phyloP scores from a whole-genome alignment of 805 yeast species.

The Wickerhamomyces subpelliculosus region DNA sequence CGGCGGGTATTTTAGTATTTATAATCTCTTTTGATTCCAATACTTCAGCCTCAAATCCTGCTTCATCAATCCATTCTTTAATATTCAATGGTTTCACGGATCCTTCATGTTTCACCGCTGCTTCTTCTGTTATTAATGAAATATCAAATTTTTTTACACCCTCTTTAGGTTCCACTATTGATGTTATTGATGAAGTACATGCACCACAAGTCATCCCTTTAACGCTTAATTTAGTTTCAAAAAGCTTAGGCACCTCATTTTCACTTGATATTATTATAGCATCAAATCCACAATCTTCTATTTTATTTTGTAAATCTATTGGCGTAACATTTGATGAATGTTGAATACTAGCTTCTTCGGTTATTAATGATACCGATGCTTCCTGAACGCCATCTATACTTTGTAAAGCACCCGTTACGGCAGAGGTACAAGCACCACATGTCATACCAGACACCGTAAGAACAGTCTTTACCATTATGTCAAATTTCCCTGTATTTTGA shows the following conservation, averaged over 20 bases:
- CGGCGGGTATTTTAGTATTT: too few species aligned
- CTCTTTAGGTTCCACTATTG: conserved; percentile 38
- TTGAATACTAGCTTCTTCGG: conserved; percentile 60
- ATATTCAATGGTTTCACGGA: not conserved
- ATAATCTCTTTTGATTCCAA: not conserved
- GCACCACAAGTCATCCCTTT: conserved; percentile 25
- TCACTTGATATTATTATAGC: conserved; percentile 23
- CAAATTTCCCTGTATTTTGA: too few species aligned
- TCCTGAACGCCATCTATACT: conserved; percentile 40
- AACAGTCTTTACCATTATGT: conserved; percentile 7
- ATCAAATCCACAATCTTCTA: conserved; percentile 76
- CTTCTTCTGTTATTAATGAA: conserved; percentile 73
- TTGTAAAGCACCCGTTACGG: conserved; percentile 54
- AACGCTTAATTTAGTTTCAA: conserved; percentile 12
- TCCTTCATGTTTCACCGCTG: conserved; percentile 42
- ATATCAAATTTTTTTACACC: conserved; percentile 55
- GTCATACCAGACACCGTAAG: conserved; percentile 66
- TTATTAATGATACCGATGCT: conserved; percentile 65
- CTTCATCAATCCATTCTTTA: not conserved
- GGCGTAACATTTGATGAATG: conserved; percentile 32
- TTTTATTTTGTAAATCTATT: conserved; percentile 35
- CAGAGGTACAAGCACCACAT: conserved; percentile 74
- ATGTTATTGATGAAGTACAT: conserved; percentile 39
- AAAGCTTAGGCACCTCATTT: not conserved
- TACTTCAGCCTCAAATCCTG: conserved; percentile 1